Evolutionary conservation across 2,329 filamentous ascomycete species (phyloP), one percentile per base, ranked within the genome.

Genomic region (Exophiala dermatitidis): DNA sequence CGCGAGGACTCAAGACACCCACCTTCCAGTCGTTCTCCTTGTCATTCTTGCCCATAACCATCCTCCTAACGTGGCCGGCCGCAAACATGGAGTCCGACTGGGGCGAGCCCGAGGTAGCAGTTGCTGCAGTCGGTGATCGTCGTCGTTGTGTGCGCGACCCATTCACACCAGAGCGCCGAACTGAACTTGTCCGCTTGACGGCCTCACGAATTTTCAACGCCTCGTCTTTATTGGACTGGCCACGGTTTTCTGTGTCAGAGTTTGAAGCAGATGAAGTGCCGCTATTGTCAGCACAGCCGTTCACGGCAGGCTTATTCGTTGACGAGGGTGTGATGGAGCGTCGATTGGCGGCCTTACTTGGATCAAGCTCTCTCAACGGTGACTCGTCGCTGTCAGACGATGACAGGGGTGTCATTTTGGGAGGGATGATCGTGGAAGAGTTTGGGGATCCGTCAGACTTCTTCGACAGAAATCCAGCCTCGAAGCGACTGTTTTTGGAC

Each of bases 391-490:
- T 75, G 53, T 84, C 81, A 19, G 81, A 82, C 2, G 81, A 80
- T 7, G 61, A 63, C 26, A 77, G 77, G 29, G 80, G 73, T n/a
- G 77, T 78, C 5, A 76, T 75, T 9, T 81, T 78, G 1, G 78
- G 72, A 9, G 72, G 71, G 9, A 80, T 77, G 3, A 80, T 70
- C 4, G 40, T 46, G 37, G 52, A 48, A 10, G 54, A 54, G 12
- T 56, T 43, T 3, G 86, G 85, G 2, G 86, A 89, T 48, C 79
- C 83, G 38, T 69, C 70, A 36, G 71, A 79, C 80, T 73, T 83
- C 68, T 84, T 86, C 1, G 87, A 83, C 28, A 97, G 73, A 68
- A 95, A 95, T 3, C 91, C 91, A 1, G 90, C 80, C 63, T 95
- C 88, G 72, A 97, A 97, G 41, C 91, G 81, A 70, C 80, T 86